Conservation (phyloP, 2,329 filamentous ascomycete genomes). For the Aureobasidium sp. region DNA sequence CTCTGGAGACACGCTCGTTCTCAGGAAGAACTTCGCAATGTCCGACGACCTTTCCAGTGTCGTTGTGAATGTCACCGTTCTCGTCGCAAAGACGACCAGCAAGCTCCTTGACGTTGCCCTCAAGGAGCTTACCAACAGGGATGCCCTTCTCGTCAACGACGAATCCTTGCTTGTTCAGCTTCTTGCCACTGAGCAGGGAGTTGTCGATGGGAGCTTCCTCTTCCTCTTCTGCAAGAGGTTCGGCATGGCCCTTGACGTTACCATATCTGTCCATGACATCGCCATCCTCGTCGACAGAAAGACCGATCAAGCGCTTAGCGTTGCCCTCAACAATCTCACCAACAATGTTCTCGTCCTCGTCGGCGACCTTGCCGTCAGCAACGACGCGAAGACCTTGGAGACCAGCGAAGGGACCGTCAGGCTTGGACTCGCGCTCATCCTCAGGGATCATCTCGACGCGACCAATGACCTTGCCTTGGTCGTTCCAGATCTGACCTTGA, state of each 20-base stretch:
- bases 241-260: constrained; percentile 53
- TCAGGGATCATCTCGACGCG: constrained; percentile 60
- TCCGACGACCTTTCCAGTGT: constrained; percentile 62
- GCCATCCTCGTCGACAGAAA: constrained; percentile 53
- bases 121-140: constrained; percentile 53
- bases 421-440: constrained; percentile 48
- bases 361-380: constrained; percentile 39
- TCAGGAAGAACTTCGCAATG: constrained; percentile 59
- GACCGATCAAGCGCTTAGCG: constrained; percentile 49
- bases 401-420: constrained; percentile 43
- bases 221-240: constrained; percentile 43
- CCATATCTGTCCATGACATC: constrained; percentile 55
- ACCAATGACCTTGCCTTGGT: constrained; percentile 62
- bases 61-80: constrained; percentile 62
- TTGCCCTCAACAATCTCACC: constrained; percentile 51
- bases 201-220: constrained; percentile 34
- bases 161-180: constrained; percentile 42
- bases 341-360: constrained; percentile 43
- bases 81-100: constrained; percentile 63
- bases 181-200: constrained; percentile 38
- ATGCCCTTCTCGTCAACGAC: constrained; percentile 43
- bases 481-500: constrained; percentile 62
- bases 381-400: constrained; percentile 41
- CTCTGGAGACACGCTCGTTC: constrained; percentile 48
- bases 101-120: constrained; percentile 56